Percentiles rank a stretch among this genome's conserved stretches.
These are phyloP conservation scores for Myotisia sp. DNA, from an alignment of 2,329 filamentous ascomycete genomes.

Conservation along the genomic window DNA sequence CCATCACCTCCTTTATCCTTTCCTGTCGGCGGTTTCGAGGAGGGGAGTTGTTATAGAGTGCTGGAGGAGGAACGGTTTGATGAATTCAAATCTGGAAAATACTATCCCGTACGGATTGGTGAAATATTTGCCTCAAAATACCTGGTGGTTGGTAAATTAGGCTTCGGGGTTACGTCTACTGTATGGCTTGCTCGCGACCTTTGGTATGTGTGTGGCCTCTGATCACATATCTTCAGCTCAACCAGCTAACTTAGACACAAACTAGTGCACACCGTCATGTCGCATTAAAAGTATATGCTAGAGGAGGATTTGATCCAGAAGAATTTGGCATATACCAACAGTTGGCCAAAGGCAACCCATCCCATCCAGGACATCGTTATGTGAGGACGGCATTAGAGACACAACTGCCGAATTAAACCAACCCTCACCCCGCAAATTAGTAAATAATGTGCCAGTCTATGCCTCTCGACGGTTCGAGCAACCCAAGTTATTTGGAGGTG, in stretches of 20 bases:
- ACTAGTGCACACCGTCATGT: constrained; percentile 15
- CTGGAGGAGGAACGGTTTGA: constrained; percentile 18
- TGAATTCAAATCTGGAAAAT: constrained; percentile 16
- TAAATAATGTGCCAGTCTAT: constrained; percentile 23
- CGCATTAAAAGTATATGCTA: constrained; percentile 16
- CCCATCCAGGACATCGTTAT: constrained; percentile 18
- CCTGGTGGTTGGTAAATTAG: constrained; percentile 19
- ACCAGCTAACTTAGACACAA: constrained; percentile 8
- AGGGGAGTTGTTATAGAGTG: constrained; percentile 10
- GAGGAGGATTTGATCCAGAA: constrained; percentile 11
- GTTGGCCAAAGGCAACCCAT: constrained; percentile 15
- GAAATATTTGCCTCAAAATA: constrained; percentile 18
- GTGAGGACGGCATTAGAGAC: constrained; percentile 20
- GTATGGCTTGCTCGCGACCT: constrained; percentile 21
- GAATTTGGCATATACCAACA: constrained; percentile 20
- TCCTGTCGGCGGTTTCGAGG: constrained; percentile 14
- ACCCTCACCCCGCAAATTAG: constrained; percentile 26
- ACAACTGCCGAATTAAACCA: constrained; percentile 20
- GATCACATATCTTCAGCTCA: constrained; percentile 4
- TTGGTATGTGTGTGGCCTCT: constrained; percentile 12
- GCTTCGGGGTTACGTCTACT: constrained; percentile 19
- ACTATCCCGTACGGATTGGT: constrained; percentile 22
- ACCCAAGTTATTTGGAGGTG: constrained; percentile 20
- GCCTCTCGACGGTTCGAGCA: constrained; percentile 21
- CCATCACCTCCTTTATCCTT: constrained; percentile 13